A percentile compares a stretch with the other conserved stretches of the same genome.
phyloP scores from a whole-genome alignment of 73 alveolate genomes.

The Symbiodinium natans region DNA sequence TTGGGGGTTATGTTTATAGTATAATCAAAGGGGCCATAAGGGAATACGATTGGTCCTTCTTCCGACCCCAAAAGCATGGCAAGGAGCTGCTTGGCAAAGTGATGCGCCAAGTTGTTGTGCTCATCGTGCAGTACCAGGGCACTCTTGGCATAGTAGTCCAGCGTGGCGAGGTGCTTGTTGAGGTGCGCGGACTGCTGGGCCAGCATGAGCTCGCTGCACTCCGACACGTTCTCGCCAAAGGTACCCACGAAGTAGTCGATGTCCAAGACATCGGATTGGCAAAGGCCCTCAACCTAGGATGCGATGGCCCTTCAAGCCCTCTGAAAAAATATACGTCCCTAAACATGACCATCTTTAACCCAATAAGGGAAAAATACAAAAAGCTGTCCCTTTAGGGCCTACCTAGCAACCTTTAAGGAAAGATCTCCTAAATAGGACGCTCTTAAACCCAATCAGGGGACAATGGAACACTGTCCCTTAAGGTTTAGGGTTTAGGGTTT shows the following conservation, averaged over 20 bases:
- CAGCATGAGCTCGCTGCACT: background rate
- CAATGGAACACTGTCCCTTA: no score
- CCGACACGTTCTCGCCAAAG: background rate
- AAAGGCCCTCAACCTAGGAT: background rate
- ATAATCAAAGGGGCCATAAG: no score
- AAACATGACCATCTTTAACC: no score
- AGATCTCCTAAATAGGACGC: no score
- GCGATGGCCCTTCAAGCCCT: no score
- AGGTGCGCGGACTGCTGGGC: background rate
- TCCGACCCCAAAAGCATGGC: background rate
- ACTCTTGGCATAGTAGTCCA: constrained; percentile 9
- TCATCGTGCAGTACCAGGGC: background rate
- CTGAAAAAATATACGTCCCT: no score
- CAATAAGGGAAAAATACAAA: no score
- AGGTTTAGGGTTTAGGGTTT: no score
- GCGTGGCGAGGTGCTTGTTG: background rate
- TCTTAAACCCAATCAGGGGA: no score
- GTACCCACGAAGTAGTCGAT: background rate
- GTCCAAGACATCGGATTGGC: background rate
- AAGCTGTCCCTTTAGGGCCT: no score
- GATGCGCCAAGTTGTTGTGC: background rate
- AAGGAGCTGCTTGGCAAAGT: background rate
- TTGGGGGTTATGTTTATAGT: no score
- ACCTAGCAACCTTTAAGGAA: background rate
- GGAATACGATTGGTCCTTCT: no score